Evolutionary conservation across 1,284 basidiomycete species (phyloP).

Genomic region (Apiotrichum montevideense): DNA sequence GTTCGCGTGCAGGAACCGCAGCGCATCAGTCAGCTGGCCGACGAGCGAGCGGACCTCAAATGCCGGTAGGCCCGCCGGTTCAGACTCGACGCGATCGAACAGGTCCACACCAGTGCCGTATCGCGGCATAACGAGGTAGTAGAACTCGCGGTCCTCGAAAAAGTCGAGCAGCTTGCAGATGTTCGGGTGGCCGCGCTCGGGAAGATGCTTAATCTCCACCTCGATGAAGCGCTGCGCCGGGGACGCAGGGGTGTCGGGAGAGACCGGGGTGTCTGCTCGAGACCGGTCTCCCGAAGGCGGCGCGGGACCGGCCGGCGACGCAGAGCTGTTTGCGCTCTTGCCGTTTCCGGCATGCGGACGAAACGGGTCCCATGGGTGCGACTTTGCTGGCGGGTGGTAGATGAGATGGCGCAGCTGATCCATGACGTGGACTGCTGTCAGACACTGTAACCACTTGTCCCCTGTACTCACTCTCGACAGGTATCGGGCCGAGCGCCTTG

Average conservation of each 20-base stretch:
- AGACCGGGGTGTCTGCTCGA: constrained; percentile 8
- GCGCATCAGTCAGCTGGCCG: constrained; percentile 88
- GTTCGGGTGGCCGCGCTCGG: constrained; percentile 45
- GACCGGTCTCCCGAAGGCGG: background rate
- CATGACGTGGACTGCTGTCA: constrained; percentile 73
- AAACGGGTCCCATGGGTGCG: constrained; percentile 69
- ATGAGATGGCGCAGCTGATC: constrained; percentile 68
- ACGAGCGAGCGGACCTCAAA: constrained; percentile 74
- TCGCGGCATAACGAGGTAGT: constrained; percentile 63
- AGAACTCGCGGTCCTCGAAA: constrained; percentile 95
- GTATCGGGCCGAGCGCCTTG: constrained; percentile 88
- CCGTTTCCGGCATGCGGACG: constrained; percentile 11
- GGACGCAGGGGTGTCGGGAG: constrained; percentile 16
- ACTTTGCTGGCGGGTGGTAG: constrained; percentile 60
- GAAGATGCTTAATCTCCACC: constrained; percentile 32
- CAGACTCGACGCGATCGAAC: constrained; percentile 89
- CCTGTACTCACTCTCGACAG: constrained; percentile 70
- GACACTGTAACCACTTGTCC: background rate
- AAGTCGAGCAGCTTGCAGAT: constrained; percentile 90
- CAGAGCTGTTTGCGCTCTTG: background rate
- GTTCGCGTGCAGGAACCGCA: constrained; percentile 82
- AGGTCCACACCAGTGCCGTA: constrained; percentile 62
- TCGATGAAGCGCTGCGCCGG: constrained; percentile 34
- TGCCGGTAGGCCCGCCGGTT: constrained; percentile 76
- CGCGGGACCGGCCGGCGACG: background rate